These are phyloP conservation scores for Diaporthe vaccinii DNA, from an alignment of 2,329 filamentous ascomycete genomes.

Conservation along the genomic window DNA sequence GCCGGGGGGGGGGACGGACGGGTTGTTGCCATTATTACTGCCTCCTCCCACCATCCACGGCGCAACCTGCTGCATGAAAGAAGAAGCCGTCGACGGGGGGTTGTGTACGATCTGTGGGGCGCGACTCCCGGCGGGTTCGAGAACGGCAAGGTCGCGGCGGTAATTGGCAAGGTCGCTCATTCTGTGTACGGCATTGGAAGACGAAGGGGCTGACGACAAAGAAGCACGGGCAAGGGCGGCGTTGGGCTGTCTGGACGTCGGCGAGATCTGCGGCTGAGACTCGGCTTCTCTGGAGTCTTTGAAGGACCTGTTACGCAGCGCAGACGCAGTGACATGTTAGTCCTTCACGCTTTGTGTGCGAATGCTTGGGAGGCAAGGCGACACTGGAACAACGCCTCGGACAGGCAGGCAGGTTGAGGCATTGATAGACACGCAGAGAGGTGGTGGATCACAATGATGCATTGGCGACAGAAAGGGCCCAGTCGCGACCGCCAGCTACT, in stretches of 20 bases:
- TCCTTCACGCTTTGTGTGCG: slow-evolving; percentile 34
- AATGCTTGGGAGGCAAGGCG: slow-evolving; percentile 8
- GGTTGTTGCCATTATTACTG: slow-evolving; percentile 51
- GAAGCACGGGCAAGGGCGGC: slow-evolving; percentile 50
- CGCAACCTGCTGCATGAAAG: slow-evolving; percentile 63
- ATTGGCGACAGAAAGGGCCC: slow-evolving; percentile 29
- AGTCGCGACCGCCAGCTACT: slow-evolving; percentile 42
- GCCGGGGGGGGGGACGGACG: slow-evolving; percentile 53
- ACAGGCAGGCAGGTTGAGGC: slow-evolving; percentile 47
- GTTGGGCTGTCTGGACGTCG: slow-evolving; percentile 53
- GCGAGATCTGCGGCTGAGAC: slow-evolving; percentile 60
- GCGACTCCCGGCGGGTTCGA: slow-evolving; percentile 71
- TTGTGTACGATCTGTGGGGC: slow-evolving; percentile 65
- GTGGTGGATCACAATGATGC: slow-evolving; percentile 26
- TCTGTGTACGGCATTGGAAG: slow-evolving; percentile 66
- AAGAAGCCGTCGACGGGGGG: slow-evolving; percentile 64
- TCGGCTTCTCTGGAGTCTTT: slow-evolving; percentile 56
- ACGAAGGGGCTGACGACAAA: slow-evolving; percentile 57
- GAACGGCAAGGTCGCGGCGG: slow-evolving; percentile 77
- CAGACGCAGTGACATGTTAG: slow-evolving; percentile 49
- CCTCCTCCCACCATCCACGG: slow-evolving; percentile 66
- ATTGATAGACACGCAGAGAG: background rate
- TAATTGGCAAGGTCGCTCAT: slow-evolving; percentile 76
- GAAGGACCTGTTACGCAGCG: slow-evolving; percentile 48
- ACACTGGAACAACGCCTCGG: slow-evolving; percentile 40